A percentile compares a stretch with the other conserved stretches of the same genome.
phyloP scores from a whole-genome alignment of 1,139 yeast species.

The Candida labiduridarum region DNA sequence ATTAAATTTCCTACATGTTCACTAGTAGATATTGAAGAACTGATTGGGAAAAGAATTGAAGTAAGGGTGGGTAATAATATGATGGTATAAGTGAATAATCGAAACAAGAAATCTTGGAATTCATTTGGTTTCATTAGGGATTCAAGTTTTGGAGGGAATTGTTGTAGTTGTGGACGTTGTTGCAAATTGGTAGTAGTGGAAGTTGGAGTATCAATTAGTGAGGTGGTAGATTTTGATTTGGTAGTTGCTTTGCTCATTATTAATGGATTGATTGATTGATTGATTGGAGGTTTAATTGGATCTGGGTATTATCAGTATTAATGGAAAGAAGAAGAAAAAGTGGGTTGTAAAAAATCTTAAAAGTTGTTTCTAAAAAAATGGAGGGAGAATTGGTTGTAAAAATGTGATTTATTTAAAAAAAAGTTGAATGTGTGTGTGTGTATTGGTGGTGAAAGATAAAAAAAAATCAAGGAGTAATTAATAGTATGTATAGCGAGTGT shows the following conservation, averaged over 20 bases:
- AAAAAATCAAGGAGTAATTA: not conserved
- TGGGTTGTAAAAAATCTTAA: not conserved
- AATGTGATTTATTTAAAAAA: not conserved
- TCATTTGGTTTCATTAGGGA: constrained; percentile 5
- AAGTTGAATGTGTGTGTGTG: not conserved
- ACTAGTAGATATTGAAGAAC: constrained; percentile 15
- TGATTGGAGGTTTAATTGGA: too few relatives aligned
- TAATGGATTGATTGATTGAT: not conserved
- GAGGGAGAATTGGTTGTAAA: constrained; percentile 4
- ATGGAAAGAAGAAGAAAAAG: not conserved
- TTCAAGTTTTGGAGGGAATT: constrained; percentile 4
- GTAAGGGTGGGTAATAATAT: constrained; percentile 17
- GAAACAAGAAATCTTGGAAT: constrained; percentile 13
- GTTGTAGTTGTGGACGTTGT: not conserved
- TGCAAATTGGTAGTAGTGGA: not conserved
- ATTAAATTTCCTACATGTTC: constrained; percentile 21
- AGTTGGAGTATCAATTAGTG: not conserved
- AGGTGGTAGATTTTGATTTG: not conserved
- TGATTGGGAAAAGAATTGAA: constrained; percentile 16
- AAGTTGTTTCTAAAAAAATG: not conserved
- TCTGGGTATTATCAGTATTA: not conserved
- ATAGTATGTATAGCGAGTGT: not conserved
- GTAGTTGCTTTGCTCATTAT: not conserved
- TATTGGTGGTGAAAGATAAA: not conserved
- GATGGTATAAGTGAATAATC: constrained; percentile 16